Evolutionary conservation across 768 basidiomycete species (phyloP), one percentile per base, ranked within the genome.

Genomic region (Cystobasidiopsis lactophilus): DNA sequence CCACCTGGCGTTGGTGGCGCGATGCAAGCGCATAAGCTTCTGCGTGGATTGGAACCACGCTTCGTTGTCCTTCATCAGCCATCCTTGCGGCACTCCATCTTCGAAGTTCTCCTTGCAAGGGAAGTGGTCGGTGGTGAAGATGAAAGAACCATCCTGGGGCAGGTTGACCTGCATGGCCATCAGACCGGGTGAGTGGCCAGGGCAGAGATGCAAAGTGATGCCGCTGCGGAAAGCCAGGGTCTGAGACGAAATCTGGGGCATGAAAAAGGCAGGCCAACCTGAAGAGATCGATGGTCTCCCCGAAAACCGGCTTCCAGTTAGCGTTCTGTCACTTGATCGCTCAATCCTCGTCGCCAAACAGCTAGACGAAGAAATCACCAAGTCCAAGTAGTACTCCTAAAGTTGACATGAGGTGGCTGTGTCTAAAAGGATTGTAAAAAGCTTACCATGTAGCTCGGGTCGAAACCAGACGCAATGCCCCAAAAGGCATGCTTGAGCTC

Each of bases 181-280:
- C 55, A 56, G 40, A 29, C 55, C 55, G 24, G 53, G 52, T 16
- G 55, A 53, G 37, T 56, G 55, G 27, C 55, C 55, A 33, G 55
- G 55, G 3, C 46, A 44, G 27, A 53, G 55, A 35, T 52, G 50
- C 2, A 56, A 41, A 30, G 38, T 44, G 21, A 56, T 47, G 52
- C 55, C 54, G 19, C 43, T 52, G 40, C n/a, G n/a, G n/a, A n/a
- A n/a, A n/a, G n/a, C n/a, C n/a, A n/a, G n/a, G n/a, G n/a, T n/a
- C n/a, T n/a, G n/a, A n/a, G n/a, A n/a, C n/a, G n/a, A n/a, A n/a
- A n/a, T n/a, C n/a, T n/a, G n/a, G n/a, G n/a, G n/a, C n/a, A n/a
- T n/a, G n/a, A n/a, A n/a, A n/a, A n/a, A n/a, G n/a, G n/a, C n/a
- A n/a, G n/a, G n/a, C n/a, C n/a, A n/a, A n/a, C n/a, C n/a, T n/a